A percentile compares a stretch with the other conserved stretches of the same genome.
phyloP scores from a whole-genome alignment of 768 basidiomycete species.

The Termitomyces sp. region DNA sequence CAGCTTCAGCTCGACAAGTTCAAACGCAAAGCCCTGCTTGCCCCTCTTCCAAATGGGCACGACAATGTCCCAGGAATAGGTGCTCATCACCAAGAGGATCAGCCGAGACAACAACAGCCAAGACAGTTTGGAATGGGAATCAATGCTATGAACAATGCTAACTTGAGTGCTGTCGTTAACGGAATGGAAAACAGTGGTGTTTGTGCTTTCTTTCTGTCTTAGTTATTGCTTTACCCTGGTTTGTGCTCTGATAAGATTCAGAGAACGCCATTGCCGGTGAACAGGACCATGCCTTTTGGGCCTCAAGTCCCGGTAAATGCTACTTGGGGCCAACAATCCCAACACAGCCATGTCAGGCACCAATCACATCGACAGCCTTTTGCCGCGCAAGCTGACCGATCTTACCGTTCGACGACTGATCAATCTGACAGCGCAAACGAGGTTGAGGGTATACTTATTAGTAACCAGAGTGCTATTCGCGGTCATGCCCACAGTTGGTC shows the following conservation, averaged over 20 bases:
- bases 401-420: slow-evolving; percentile 46
- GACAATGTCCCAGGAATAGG: slow-evolving; percentile 14
- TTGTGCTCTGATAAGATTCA: slow-evolving; percentile 45
- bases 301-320: slow-evolving; percentile 17
- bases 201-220: slow-evolving; percentile 12
- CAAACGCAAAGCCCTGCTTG: slow-evolving; percentile 75
- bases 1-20: slow-evolving; percentile 78
- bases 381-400: slow-evolving; percentile 29
- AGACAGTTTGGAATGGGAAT: slow-evolving; percentile 10
- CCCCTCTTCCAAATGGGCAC: slow-evolving; percentile 22
- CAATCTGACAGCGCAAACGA: slow-evolving; percentile 65
- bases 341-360: slow-evolving; percentile 23
- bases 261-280: slow-evolving; percentile 59
- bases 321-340: slow-evolving; percentile 28
- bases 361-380: slow-evolving; percentile 48
- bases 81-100: slow-evolving; percentile 5
- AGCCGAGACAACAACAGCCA: slow-evolving; percentile 2
- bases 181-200: slow-evolving; percentile 67
- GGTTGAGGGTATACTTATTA: slow-evolving; percentile 62
- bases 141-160: slow-evolving; percentile 23
- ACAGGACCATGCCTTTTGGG: slow-evolving; percentile 35
- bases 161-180: slow-evolving; percentile 51
- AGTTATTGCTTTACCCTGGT: background rate
- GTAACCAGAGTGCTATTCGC: slow-evolving; percentile 12
- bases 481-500: slow-evolving; percentile 30